Percentiles rank a stretch among this genome's conserved stretches.
phyloP scores from a whole-genome alignment of 768 basidiomycete genomes.

The Zangia roseola region DNA sequence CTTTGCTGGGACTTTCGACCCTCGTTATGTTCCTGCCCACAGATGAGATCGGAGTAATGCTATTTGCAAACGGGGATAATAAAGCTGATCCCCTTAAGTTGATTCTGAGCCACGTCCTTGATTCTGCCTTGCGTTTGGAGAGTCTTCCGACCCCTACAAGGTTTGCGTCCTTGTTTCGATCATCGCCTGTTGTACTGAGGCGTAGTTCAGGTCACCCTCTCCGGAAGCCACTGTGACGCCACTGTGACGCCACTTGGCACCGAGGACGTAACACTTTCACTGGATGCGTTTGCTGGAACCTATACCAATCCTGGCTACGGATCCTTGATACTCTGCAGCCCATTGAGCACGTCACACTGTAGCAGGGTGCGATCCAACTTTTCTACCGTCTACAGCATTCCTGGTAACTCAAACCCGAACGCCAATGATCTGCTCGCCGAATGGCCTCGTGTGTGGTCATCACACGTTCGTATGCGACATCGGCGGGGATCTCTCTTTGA shows the following conservation, averaged over 20 bases:
- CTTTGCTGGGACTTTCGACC: conserved; percentile 34
- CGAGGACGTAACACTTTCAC: not conserved
- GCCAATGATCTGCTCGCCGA: conserved; percentile 26
- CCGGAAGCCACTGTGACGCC: not conserved
- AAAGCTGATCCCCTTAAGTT: conserved; percentile 11
- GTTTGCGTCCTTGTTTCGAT: not conserved
- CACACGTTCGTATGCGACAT: conserved; percentile 36
- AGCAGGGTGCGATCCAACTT: conserved; percentile 29
- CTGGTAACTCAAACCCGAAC: not conserved
- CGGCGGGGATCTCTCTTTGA: conserved; percentile 20
- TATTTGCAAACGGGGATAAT: conserved; percentile 33
- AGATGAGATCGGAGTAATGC: conserved; percentile 35
- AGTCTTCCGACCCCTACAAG: not conserved
- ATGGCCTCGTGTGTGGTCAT: conserved; percentile 36
- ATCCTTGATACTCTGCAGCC: conserved; percentile 36
- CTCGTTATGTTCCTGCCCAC: conserved; percentile 33
- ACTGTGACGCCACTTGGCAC: not conserved
- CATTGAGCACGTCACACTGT: conserved; percentile 22
- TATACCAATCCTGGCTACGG: conserved; percentile 41
- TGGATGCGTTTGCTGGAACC: conserved; percentile 34
- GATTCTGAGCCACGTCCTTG: conserved; percentile 21
- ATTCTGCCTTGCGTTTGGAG: conserved; percentile 19
- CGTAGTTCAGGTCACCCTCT: not conserved
- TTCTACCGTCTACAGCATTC: conserved; percentile 21
- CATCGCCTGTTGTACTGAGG: not conserved